Evolutionary conservation across 1,284 basidiomycete species (phyloP), one percentile per base, ranked within the genome.

Genomic region (Apiotrichum veenhuisii): DNA sequence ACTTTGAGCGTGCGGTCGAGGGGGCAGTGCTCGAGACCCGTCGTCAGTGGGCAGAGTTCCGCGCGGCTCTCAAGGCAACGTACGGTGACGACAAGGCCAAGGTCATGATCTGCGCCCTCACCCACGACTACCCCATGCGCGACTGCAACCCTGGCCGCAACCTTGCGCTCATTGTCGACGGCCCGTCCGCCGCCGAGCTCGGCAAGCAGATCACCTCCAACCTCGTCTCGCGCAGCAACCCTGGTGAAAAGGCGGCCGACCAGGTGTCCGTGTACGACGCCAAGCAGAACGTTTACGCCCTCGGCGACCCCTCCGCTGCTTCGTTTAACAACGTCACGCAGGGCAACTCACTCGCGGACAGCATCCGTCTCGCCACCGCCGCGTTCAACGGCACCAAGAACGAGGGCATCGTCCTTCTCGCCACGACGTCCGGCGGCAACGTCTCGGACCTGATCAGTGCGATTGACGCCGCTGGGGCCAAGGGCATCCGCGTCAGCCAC

Each of bases 21-120:
- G 45, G 44, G n/a, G 52, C 52, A 26, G 52, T 41, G 18, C 44
- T 54, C 27, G 52, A 54, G 45, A 26, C 37, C n/a, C 52, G 52
- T 27, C 25, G 52, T 18, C 52, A 54, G 44, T 54, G 52, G 52
- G 52, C 52, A 44, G 52, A 54, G 44, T 54, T 54, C 37, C 52
- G 52, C 20, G 18, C 26, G 11, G 37, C 36, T 23, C 23, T 54
- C 26, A 14, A 30, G 3, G 8, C 22, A 14, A 33, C n/a, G 37
- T 54, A 54, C 22, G 52, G 52, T 37, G 40, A 14, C 18, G 18
- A 40, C 3, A 46, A 40, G 36, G 37, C 36, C 4, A 27, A 26
- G 34, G 23, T 47, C 36, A 54, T 54, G 17, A 18, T 47, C 26
- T 54, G 52, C 20, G 52, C 52, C 12, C 45, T 54, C 41, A 54